phyloP scores from a whole-genome alignment of 2,329 filamentous ascomycete genomes.

The Trichoderma harzianum region DNA sequence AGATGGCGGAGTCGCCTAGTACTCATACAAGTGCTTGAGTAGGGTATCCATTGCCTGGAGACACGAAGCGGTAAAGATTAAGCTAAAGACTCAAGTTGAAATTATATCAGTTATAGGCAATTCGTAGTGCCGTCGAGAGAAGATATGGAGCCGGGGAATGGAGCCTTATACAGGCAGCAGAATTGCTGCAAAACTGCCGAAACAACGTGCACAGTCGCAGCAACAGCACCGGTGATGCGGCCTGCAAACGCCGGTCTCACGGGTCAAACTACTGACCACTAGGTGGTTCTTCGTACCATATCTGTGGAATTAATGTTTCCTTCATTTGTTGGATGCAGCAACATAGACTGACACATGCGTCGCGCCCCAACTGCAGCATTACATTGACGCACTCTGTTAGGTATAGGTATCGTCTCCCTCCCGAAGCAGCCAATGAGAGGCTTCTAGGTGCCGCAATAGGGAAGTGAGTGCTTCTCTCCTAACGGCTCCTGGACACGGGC shows the following conservation, averaged over 20 bases:
- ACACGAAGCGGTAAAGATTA: not conserved
- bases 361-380: not conserved
- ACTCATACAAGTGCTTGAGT: not conserved
- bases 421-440: conserved; percentile 8
- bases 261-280: not conserved
- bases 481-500: not conserved
- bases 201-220: not conserved
- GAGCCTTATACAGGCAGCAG: not conserved
- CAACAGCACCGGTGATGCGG: not conserved
- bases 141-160: not conserved
- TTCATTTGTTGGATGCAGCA: not conserved
- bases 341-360: not conserved
- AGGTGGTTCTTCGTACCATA: not conserved
- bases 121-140: not conserved
- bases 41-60: not conserved
- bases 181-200: not conserved
- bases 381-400: not conserved
- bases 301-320: not conserved
- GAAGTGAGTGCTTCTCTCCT: not conserved
- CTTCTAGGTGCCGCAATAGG: conserved; percentile 2
- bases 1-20: not conserved
- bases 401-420: not conserved
- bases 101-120: not conserved
- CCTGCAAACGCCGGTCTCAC: not conserved
- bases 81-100: not conserved